Conservation (phyloP, 139 green algal genomes). For the Klebsormidium nitens region DNA sequence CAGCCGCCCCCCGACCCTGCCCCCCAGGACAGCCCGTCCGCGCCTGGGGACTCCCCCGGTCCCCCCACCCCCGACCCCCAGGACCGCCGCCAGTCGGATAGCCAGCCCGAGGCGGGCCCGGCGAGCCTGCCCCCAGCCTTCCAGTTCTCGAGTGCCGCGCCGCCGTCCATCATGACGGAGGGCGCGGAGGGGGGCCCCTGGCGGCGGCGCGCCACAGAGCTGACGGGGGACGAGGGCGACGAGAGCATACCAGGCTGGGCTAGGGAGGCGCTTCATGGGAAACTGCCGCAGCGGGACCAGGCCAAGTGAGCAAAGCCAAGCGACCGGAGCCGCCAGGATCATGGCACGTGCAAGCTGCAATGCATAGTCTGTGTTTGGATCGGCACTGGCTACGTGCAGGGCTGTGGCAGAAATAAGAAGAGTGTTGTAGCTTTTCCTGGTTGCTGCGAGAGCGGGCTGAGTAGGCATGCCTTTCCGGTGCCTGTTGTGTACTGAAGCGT, state of each 20-base stretch:
- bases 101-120: neutral
- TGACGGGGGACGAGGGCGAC: constrained; percentile 45
- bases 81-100: too few species aligned
- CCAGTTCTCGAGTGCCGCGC: constrained; percentile 13
- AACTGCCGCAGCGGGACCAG: constrained; percentile 47
- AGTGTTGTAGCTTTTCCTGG: too few species aligned
- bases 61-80: too few species aligned
- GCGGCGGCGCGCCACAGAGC: constrained; percentile 19
- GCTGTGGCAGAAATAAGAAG: too few species aligned
- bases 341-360: too few species aligned
- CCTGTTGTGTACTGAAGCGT: too few species aligned
- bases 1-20: constrained; percentile 1
- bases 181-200: constrained; percentile 37
- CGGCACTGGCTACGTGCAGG: too few species aligned
- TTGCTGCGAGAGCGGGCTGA: too few species aligned
- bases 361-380: too few species aligned
- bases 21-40: neutral
- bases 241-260: constrained; percentile 64
- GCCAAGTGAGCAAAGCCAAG: constrained; percentile 29
- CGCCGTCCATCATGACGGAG: constrained; percentile 41
- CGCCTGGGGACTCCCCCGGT: too few species aligned
- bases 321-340: too few species aligned
- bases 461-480: too few species aligned
- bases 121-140: constrained; percentile 15
- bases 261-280: constrained; percentile 55